Evolutionary conservation across 306 rosid species (phyloP).

Genomic region (Lathyrus aphaca): DNA sequence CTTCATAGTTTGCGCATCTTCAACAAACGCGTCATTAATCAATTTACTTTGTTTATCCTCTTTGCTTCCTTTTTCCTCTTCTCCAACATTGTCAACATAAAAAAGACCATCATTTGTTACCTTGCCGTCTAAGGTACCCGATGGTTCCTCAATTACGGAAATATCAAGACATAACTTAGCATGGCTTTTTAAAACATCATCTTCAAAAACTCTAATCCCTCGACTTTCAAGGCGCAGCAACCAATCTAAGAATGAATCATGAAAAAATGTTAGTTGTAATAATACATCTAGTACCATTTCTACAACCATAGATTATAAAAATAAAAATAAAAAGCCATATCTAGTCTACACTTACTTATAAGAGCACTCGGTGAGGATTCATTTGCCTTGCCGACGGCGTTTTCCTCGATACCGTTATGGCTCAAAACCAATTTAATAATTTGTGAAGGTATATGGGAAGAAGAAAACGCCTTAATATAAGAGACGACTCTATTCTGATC

Average conservation of each 20-base stretch:
- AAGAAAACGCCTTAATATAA: slow-evolving; percentile 58
- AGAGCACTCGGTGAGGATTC: slow-evolving; percentile 64
- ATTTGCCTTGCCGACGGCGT: slow-evolving; percentile 35
- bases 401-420: slow-evolving; percentile 52
- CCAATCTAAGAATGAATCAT: slow-evolving; percentile 55
- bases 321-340: slow-evolving; percentile 10
- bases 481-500: slow-evolving; percentile 73
- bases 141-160: slow-evolving; percentile 35
- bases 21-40: slow-evolving; percentile 52
- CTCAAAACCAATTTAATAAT: slow-evolving; percentile 54
- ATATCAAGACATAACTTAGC: slow-evolving; percentile 45
- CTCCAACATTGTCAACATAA: slow-evolving; percentile 59
- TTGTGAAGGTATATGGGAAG: slow-evolving; percentile 57
- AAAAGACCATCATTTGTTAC: slow-evolving; percentile 55
- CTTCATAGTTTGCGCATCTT: slow-evolving; percentile 64
- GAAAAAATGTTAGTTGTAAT: slow-evolving; percentile 27
- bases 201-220: slow-evolving; percentile 69
- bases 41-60: slow-evolving; percentile 45
- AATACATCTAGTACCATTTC: slow-evolving; percentile 4
- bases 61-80: slow-evolving; percentile 38
- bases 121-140: slow-evolving; percentile 44
- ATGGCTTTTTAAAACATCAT: slow-evolving; percentile 42
- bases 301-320: slow-evolving; percentile 10
- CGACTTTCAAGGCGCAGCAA: slow-evolving; percentile 63
- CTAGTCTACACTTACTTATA: slow-evolving; percentile 49